Conservation (phyloP, 805 yeast genomes). For the Candida nemodendra region DNA sequence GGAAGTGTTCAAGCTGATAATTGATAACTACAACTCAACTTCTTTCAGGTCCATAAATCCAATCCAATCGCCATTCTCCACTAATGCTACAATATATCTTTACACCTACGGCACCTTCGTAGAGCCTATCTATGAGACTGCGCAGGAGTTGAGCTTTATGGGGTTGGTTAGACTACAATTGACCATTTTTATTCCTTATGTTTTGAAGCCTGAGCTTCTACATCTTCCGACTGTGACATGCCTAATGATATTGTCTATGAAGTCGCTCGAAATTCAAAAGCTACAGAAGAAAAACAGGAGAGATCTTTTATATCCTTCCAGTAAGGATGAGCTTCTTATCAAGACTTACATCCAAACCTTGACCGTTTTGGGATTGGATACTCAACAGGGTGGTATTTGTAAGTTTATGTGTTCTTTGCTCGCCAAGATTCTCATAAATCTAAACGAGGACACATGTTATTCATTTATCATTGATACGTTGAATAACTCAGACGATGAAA, state of each 20-base stretch:
- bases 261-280: conserved; percentile 13
- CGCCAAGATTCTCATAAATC: conserved; percentile 57
- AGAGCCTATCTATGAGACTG: conserved; percentile 14
- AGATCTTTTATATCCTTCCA: conserved; percentile 3
- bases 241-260: conserved; percentile 21
- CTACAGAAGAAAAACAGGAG: neutral
- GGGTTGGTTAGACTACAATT: conserved; percentile 42
- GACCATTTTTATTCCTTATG: conserved; percentile 40
- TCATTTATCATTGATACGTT: conserved; percentile 64
- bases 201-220: conserved; percentile 22
- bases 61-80: conserved; percentile 22
- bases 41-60: conserved; percentile 20
- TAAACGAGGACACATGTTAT: conserved; percentile 57
- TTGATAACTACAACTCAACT: conserved; percentile 41
- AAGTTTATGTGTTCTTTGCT: conserved; percentile 56
- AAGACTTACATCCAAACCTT: conserved; percentile 27
- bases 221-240: conserved; percentile 18
- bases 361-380: conserved; percentile 19
- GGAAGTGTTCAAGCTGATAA: conserved; percentile 40
- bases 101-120: conserved; percentile 24
- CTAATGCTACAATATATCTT: conserved; percentile 33
- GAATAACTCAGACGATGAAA: conserved; percentile 57
- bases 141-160: conserved; percentile 13
- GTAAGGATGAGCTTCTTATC: conserved; percentile 12
- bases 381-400: conserved; percentile 14